phyloP scores from a whole-genome alignment of 2,329 filamentous ascomycete genomes.

The Clonostachys rhizophaga region DNA sequence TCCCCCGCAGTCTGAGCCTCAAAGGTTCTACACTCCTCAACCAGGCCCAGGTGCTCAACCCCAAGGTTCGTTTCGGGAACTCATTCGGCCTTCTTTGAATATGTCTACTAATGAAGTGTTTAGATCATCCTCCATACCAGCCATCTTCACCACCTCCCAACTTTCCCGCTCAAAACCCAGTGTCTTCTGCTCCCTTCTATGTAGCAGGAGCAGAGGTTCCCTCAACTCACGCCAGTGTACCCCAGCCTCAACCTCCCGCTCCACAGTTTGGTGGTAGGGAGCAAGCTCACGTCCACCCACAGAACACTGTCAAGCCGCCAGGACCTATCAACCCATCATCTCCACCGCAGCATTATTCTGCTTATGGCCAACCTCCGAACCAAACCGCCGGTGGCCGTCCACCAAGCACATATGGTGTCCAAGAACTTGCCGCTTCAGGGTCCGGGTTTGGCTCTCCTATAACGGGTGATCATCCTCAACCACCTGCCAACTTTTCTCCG shows the following conservation, averaged over 20 bases:
- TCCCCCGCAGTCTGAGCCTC: constrained; percentile 50
- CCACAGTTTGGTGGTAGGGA: constrained; percentile 49
- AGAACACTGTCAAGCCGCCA: constrained; percentile 37
- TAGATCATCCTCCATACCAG: constrained; percentile 28
- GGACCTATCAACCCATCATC: constrained; percentile 46
- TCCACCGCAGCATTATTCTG: constrained; percentile 34
- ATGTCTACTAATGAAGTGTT: background rate
- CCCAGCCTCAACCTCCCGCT: constrained; percentile 15
- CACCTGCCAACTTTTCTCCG: constrained; percentile 38
- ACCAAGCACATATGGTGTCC: constrained; percentile 66
- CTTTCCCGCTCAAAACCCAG: constrained; percentile 41
- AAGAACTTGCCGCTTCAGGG: constrained; percentile 72
- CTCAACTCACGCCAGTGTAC: constrained; percentile 20
- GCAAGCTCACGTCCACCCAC: constrained; percentile 41
- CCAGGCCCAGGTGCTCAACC: background rate
- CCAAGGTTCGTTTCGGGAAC: background rate
- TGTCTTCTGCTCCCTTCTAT: constrained; percentile 56
- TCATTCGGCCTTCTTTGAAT: too few species aligned
- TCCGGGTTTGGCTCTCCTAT: constrained; percentile 74
- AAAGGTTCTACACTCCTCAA: constrained; percentile 58
- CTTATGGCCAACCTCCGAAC: constrained; percentile 34
- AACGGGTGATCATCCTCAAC: constrained; percentile 42
- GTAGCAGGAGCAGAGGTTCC: constrained; percentile 54
- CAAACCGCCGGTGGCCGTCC: constrained; percentile 46
- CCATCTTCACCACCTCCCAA: constrained; percentile 46